Evolutionary conservation across 306 rosid species (phyloP).

Genomic region (cucumber (Cucumis sativus)): DNA sequence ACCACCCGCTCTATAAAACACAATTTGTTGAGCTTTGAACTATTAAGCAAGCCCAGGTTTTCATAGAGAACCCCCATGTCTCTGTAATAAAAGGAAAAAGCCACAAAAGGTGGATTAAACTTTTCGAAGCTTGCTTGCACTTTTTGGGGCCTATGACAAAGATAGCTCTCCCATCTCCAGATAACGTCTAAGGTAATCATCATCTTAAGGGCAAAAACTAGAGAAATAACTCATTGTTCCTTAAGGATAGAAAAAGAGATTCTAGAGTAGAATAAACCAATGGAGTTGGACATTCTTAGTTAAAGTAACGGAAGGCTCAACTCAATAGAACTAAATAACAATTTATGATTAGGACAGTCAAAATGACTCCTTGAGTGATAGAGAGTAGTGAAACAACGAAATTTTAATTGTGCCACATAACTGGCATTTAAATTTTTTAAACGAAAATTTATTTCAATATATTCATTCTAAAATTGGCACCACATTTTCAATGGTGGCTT

Average conservation of each 20-base stretch:
- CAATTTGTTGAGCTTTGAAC: background rate
- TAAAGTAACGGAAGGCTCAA: background rate
- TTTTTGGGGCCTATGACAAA: background rate
- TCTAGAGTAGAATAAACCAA: background rate
- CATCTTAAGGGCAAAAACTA: background rate
- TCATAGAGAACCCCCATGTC: background rate
- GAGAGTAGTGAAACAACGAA: background rate
- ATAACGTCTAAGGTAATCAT: background rate
- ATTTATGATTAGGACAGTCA: background rate
- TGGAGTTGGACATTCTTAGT: background rate
- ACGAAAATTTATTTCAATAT: background rate
- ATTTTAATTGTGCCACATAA: background rate
- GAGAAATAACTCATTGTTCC: background rate
- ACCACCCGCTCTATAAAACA: background rate
- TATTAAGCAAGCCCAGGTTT: background rate
- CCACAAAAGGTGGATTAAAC: background rate
- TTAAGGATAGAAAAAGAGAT: background rate
- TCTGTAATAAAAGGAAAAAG: background rate
- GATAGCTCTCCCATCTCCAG: background rate
- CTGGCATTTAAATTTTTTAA: background rate
- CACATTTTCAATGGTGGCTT: constrained; percentile 1
- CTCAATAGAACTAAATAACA: background rate
- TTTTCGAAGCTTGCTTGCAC: background rate
- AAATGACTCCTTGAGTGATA: background rate
- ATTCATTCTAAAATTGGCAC: background rate